These are phyloP conservation scores for Cryptococcus sp. DNA, from an alignment of 1,284 basidiomycete species.

Conservation along the genomic window DNA sequence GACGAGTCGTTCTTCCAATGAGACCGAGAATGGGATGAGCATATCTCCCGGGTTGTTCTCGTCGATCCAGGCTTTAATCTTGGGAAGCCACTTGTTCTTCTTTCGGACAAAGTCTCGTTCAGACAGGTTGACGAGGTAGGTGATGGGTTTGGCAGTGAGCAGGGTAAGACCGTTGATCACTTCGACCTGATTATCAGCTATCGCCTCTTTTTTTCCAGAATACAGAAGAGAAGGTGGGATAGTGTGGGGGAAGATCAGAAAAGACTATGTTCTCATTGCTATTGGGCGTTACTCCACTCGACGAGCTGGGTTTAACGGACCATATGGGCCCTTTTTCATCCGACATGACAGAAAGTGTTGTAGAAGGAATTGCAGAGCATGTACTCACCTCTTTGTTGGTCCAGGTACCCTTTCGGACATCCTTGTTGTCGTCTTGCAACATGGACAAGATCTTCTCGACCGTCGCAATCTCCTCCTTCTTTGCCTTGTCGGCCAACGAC, in stretches of 20 bases:
- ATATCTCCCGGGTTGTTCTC: constrained; percentile 92
- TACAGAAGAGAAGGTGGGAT: constrained; percentile 4
- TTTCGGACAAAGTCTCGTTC: constrained; percentile 93
- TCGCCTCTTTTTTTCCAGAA: constrained; percentile 5
- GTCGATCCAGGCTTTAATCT: constrained; percentile 99
- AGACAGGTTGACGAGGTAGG: constrained; percentile 95
- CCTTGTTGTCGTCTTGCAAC: constrained; percentile 76
- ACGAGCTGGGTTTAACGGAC: constrained; percentile 69
- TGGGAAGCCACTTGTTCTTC: constrained; percentile 99
- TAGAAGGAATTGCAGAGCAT: constrained; percentile 8
- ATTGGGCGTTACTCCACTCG: constrained; percentile 66
- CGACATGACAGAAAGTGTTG: constrained; percentile 26
- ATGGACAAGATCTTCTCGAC: constrained; percentile 79
- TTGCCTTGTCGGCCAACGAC: constrained; percentile 88
- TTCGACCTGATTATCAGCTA: constrained; percentile 64
- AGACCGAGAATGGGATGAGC: constrained; percentile 95
- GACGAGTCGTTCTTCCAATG: constrained; percentile 86
- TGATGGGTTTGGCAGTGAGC: constrained; percentile 95
- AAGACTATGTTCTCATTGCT: constrained; percentile 56
- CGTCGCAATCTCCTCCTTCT: constrained; percentile 89
- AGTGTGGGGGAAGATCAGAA: constrained; percentile 49
- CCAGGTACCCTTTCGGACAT: constrained; percentile 93
- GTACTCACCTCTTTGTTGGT: constrained; percentile 87
- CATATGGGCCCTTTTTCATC: constrained; percentile 68
- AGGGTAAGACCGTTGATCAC: constrained; percentile 88